Evolutionary conservation across 2,329 filamentous ascomycete species (phyloP).

Genomic region (Pseudogymnoascus sp.): DNA sequence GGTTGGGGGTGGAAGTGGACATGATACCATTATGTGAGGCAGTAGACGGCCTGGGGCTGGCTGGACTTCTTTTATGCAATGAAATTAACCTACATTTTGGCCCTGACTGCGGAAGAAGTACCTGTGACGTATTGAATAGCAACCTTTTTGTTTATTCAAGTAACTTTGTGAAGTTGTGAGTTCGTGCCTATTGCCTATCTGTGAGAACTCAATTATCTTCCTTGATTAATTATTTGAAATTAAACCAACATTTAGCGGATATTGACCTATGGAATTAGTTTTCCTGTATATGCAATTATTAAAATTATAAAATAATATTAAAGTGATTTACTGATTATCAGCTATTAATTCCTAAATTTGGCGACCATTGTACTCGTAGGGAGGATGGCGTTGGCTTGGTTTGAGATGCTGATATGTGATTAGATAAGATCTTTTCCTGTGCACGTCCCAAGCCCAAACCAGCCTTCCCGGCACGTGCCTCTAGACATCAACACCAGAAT

Average conservation of each 20-base stretch:
- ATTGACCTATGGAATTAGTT: neutral
- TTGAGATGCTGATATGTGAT: neutral
- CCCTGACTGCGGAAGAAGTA: neutral
- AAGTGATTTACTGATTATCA: too few species aligned
- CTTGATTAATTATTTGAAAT: neutral
- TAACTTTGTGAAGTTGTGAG: neutral
- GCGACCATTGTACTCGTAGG: too few species aligned
- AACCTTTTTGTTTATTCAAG: neutral
- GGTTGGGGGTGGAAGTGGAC: neutral
- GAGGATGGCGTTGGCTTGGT: neutral
- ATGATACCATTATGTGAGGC: neutral
- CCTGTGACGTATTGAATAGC: neutral
- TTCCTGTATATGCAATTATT: neutral
- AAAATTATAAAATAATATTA: neutral
- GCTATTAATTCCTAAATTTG: neutral
- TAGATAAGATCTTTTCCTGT: conserved; percentile 1
- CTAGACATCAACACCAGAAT: neutral
- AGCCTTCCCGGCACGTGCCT: neutral
- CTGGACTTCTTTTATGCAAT: neutral
- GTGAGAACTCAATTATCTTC: neutral
- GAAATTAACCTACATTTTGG: neutral
- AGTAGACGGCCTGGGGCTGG: too few species aligned
- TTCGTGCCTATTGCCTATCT: too few species aligned
- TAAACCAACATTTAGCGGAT: neutral
- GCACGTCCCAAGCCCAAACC: neutral